phyloP scores from a whole-genome alignment of 202 grass and related monocot genomes.

The Carex arenaria region DNA sequence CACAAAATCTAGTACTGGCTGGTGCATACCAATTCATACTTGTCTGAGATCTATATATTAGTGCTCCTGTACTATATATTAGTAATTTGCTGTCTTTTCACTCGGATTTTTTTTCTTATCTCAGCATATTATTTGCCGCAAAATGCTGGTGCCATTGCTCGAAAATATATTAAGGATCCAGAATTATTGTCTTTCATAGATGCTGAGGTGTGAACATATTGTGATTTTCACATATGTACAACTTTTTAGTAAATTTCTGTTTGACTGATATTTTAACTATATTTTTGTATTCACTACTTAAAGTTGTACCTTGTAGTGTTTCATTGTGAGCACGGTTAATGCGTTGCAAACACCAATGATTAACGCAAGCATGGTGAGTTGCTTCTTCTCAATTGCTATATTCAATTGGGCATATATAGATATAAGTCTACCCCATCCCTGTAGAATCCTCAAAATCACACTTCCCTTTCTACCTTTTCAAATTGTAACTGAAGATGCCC shows the following conservation, averaged over 20 bases:
- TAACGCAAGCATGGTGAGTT: conserved; percentile 94
- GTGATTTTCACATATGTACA: conserved; percentile 34
- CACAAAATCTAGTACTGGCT: neutral
- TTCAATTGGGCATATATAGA: neutral
- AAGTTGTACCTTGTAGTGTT: conserved; percentile 55
- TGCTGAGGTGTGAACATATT: conserved; percentile 77
- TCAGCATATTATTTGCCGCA: conserved; percentile 93
- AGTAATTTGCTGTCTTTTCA: neutral
- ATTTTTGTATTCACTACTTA: conserved; percentile 13
- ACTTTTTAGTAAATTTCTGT: conserved; percentile 28
- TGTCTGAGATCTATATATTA: neutral
- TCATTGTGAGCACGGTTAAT: conserved; percentile 96
- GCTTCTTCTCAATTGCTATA: neutral
- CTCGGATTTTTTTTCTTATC: conserved; percentile 8
- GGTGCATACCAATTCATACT: neutral
- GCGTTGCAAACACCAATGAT: conserved; percentile 95
- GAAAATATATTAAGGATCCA: conserved; percentile 91
- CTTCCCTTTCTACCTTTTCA: conserved; percentile 11
- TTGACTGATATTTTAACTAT: conserved; percentile 1
- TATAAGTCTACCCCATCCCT: neutral
- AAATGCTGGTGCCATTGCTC: conserved; percentile 94
- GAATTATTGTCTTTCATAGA: conserved; percentile 94
- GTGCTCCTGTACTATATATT: neutral
- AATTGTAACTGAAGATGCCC: neutral
- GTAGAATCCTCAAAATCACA: neutral